Conservation (phyloP, 2,329 filamentous ascomycete genomes). For the Colletotrichum sp. region DNA sequence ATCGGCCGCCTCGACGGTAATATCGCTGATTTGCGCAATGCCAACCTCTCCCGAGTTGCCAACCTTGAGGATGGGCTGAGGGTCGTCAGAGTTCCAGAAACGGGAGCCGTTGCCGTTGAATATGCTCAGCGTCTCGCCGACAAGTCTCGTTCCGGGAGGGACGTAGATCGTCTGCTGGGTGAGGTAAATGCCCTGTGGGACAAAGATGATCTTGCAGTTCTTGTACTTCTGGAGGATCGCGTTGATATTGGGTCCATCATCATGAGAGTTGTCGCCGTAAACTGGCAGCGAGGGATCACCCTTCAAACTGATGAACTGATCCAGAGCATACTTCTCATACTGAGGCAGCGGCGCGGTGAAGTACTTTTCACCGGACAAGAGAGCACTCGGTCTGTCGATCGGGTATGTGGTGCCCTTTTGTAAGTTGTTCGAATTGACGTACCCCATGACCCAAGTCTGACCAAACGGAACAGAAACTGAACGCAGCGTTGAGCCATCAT, state of each 20-base stretch:
- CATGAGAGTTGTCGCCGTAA: conserved; percentile 43
- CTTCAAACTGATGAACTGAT: conserved; percentile 52
- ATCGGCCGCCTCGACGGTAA: conserved; percentile 56
- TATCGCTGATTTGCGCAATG: conserved; percentile 54
- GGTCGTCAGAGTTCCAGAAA: conserved; percentile 47
- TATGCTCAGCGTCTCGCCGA: conserved; percentile 60
- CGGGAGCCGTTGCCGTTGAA: conserved; percentile 49
- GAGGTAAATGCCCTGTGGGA: conserved; percentile 35
- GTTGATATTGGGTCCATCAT: conserved; percentile 37
- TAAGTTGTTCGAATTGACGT: conserved; percentile 28
- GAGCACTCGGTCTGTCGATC: conserved; percentile 31
- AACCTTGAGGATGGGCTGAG: conserved; percentile 54
- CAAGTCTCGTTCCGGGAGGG: conserved; percentile 48
- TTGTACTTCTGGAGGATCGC: conserved; percentile 32
- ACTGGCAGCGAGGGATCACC: conserved; percentile 41
- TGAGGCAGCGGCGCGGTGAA: conserved; percentile 36
- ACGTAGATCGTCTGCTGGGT: conserved; percentile 12
- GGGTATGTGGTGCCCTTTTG: conserved; percentile 32
- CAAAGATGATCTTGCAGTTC: conserved; percentile 43
- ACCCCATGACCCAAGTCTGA: conserved; percentile 32
- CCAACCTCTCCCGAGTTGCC: conserved; percentile 56
- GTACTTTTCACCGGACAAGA: conserved; percentile 38
- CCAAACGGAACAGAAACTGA: conserved; percentile 21
- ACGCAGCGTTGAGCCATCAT: conserved; percentile 21
- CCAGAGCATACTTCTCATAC: conserved; percentile 43